Evolutionary conservation across 176 grass and related monocot genomes (phyloP), one percentile per base, ranked within the genome.

Genomic region (Canna indica): DNA sequence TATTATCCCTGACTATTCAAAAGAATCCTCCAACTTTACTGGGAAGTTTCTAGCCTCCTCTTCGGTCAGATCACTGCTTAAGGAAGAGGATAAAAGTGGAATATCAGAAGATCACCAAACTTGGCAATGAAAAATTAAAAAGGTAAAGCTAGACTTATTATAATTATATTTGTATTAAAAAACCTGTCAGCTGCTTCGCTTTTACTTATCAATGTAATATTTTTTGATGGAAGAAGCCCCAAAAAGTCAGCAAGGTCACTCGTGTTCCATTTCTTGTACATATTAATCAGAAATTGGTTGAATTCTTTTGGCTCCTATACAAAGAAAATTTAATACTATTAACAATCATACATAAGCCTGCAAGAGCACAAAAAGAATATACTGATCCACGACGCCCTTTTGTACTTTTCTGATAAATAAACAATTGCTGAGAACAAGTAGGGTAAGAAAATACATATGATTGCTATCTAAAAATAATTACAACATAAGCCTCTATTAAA

Each of bases 111-210:
- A 66, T 0, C 9, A 3, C 4, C 3, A 1, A 39, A 66, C 33
- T 24, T 26, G 0, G 11, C 22, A 7, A 24, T 7, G 3, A 66
- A 25, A 66, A 36, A 38, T 16, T n/a, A 66, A 65, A 65, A 29
- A n/a, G 25, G 26, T 29, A 5, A 30, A 16, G 4, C 17, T 15
- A 32, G 13, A 7, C 27, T 24, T 22, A 30, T 24, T n/a, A 24
- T 14, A 39, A 22, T 67, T 22, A 11, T 24, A 67, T 42, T 41
- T 11, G 18, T 41, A 38, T 22, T 24, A 15, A 70, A 32, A 39
- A 83, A 90, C 93, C 88, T 97, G 82, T 97, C 93, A n/a, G 88
- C 64, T 16, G 88, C 86, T 84, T 97, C 93, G 76, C 83, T 78
- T 85, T 92, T 90, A 77, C 59, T 85, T 68, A 97, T 92, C 69